Percentiles rank a stretch among this genome's conserved stretches.
These are phyloP conservation scores for Aspergillus thermomutatus DNA, from an alignment of 2,329 filamentous ascomycete genomes.

Conservation along the genomic window DNA sequence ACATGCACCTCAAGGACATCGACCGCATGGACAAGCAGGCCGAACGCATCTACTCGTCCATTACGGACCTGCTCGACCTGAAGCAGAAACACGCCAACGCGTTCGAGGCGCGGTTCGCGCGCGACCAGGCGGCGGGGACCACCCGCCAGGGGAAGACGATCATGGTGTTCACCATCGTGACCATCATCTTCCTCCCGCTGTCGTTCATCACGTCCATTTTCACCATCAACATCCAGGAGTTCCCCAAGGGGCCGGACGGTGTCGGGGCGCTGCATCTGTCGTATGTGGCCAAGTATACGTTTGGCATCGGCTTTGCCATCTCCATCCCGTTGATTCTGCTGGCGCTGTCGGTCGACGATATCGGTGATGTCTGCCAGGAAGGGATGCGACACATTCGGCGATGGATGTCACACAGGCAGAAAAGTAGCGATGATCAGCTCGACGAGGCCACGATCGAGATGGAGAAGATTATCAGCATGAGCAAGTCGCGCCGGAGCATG, in stretches of 20 bases:
- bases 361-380: slow-evolving; percentile 30
- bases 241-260: slow-evolving; percentile 35
- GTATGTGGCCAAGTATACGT: slow-evolving; percentile 56
- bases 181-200: slow-evolving; percentile 55
- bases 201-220: slow-evolving; percentile 57
- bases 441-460: slow-evolving; percentile 17
- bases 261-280: slow-evolving; percentile 40
- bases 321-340: slow-evolving; percentile 50
- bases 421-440: not conserved
- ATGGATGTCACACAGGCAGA: slow-evolving; percentile 19
- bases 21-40: slow-evolving; percentile 63
- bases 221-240: slow-evolving; percentile 52
- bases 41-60: slow-evolving; percentile 56
- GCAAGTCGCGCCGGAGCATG: slow-evolving; percentile 20
- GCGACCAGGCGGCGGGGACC: slow-evolving; percentile 60
- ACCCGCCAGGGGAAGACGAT: slow-evolving; percentile 56
- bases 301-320: slow-evolving; percentile 54
- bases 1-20: slow-evolving; percentile 58
- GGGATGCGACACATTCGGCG: slow-evolving; percentile 19
- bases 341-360: slow-evolving; percentile 46
- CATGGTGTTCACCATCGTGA: slow-evolving; percentile 59
- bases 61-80: slow-evolving; percentile 62
- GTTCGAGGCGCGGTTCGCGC: slow-evolving; percentile 58
- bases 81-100: slow-evolving; percentile 69
- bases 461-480: slow-evolving; percentile 25